Percentiles rank a stretch among this genome's conserved stretches.
phyloP scores from a whole-genome alignment of 345 rosid genomes.

The Orychophragmus violaceus region DNA sequence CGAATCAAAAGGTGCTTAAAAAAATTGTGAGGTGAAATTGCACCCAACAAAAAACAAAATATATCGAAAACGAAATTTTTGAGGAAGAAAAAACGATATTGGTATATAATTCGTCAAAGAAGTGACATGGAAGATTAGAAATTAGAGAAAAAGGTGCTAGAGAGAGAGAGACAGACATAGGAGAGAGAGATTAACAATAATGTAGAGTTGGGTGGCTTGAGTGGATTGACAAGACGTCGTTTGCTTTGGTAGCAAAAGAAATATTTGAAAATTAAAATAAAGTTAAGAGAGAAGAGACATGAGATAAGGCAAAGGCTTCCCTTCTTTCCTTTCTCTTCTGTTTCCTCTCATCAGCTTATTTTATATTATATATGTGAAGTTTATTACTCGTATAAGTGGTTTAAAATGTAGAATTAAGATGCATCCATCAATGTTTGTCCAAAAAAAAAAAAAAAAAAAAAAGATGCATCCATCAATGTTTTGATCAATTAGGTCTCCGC shows the following conservation, averaged over 20 bases:
- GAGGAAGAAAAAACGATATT: slow-evolving; percentile 25
- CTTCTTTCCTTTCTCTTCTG: not conserved
- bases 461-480: no score
- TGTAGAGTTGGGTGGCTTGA: no score
- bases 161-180: not conserved
- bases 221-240: slow-evolving; percentile 63
- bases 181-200: no score
- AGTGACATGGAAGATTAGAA: slow-evolving; percentile 17
- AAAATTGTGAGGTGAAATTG: slow-evolving; percentile 48
- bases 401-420: no score
- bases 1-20: slow-evolving; percentile 7
- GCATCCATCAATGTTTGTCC: no score
- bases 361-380: no score
- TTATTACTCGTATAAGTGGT: no score
- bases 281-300: slow-evolving; percentile 32
- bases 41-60: slow-evolving; percentile 34
- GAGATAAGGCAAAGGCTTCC: slow-evolving; percentile 38
- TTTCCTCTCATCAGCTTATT: slow-evolving; percentile 3
- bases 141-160: not conserved
- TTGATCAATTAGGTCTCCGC: no score
- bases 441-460: no score
- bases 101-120: slow-evolving; percentile 26
- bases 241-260: slow-evolving; percentile 32
- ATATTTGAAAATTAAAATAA: slow-evolving; percentile 34
- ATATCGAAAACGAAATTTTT: slow-evolving; percentile 8